phyloP scores from a whole-genome alignment of 208 protist species.

The Trypanosoma lewisi region DNA sequence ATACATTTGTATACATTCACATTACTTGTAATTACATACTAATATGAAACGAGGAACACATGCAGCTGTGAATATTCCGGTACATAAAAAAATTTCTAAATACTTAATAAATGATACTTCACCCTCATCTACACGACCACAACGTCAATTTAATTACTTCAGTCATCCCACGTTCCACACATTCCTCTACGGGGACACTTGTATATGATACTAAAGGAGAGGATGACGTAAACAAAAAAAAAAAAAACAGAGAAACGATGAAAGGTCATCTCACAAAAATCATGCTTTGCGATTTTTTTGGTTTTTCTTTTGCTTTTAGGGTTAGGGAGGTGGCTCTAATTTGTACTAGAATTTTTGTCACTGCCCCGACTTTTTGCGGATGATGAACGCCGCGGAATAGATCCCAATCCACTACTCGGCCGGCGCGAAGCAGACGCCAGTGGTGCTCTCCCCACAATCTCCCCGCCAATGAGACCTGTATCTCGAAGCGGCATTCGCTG shows the following conservation, averaged over 20 bases:
- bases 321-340: background rate
- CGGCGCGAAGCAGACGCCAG: background rate
- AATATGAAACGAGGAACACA: background rate
- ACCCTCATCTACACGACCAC: conserved; percentile 1
- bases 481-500: conserved; percentile 2
- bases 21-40: background rate
- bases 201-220: background rate
- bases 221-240: background rate
- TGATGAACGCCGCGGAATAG: conserved; percentile 5
- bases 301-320: background rate
- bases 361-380: background rate
- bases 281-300: background rate
- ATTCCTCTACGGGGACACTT: background rate
- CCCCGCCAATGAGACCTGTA: conserved; percentile 21
- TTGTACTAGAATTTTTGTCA: background rate
- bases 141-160: too few species aligned
- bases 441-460: conserved; percentile 4
- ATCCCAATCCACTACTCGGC: background rate
- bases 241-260: conserved; percentile 8
- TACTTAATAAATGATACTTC: background rate
- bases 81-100: too few species aligned
- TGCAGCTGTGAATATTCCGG: background rate
- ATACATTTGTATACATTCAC: background rate
- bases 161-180: too few species aligned
- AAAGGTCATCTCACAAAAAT: background rate